Base-by-base conservation (phyloP, 345 rosid species). In the Eucalyptus microcorys region DNA sequence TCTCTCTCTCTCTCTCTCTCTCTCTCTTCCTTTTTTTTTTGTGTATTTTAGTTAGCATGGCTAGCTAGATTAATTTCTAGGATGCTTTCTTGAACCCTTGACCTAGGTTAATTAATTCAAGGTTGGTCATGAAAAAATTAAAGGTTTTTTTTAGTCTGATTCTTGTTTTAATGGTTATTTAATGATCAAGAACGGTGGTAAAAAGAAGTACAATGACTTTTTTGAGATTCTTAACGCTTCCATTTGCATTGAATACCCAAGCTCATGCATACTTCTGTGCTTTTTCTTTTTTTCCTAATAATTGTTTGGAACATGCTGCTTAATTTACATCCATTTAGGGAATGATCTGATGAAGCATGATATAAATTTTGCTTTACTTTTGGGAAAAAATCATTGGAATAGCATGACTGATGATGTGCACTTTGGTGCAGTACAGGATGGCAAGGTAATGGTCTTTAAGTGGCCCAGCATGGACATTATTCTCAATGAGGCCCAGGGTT, bases 401-500 rank as follows among this genome's bases (percentile, higher is more conserved):
- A 90, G 91, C 88, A 88, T 90, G 90, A 87, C 87, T 89, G 91
- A 87, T 90, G 90, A 93, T 90, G 87, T 89, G 48, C 91, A 89
- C 92, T 95, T 95, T 92, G 92, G 48, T 95, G 94, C 94, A 92
- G 93, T 94, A 93, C 98, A 97, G 98, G 98, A 98, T 93, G 99
- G 99, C 85, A 93, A 89, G 90, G 92, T 98, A 92, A 94, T 97
- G 90, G 92, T 96, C 92, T 95, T 96, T 91, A 94, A 95, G 91
- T 98, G 99, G 99, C 98, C 98, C 87, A 91, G 97, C 93, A 94
- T 98, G 99, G 95, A 93, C 57, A 90, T 86, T 30, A 90, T 94
- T 91, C 92, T 96, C 53, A 87, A 95, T 50, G 96, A 96, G 91
- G 93, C 92, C 86, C 68, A 96, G 91, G 96, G 95, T 93, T 26